Conservation (phyloP, 2,329 filamentous ascomycete species). For the Grosmannia clavigera region DNA sequence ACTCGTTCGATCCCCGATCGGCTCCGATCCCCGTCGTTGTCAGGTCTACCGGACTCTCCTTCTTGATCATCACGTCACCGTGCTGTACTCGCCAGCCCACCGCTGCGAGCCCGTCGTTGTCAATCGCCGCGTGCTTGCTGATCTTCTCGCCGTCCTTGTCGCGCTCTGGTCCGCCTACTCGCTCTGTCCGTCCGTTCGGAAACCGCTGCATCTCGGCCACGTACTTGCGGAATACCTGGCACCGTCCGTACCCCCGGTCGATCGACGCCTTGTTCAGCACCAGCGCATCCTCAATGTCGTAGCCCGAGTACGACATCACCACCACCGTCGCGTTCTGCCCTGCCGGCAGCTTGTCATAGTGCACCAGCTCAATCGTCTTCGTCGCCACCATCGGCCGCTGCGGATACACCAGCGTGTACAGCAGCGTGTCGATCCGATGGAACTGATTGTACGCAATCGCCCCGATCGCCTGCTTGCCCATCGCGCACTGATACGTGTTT, state of each 20-base stretch:
- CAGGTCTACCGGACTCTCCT: constrained; percentile 71
- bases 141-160: constrained; percentile 52
- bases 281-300: constrained; percentile 97
- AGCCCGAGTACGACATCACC: constrained; percentile 98
- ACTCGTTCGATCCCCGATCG: constrained; percentile 50
- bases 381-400: constrained; percentile 97
- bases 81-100: constrained; percentile 69
- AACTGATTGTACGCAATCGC: constrained; percentile 98
- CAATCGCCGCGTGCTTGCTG: constrained; percentile 60
- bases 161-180: constrained; percentile 48
- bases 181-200: constrained; percentile 61
- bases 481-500: constrained; percentile 98
- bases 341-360: constrained; percentile 93
- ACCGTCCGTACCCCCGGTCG: constrained; percentile 89
- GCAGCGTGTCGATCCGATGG: constrained; percentile 85
- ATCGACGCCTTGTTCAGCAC: constrained; percentile 94
- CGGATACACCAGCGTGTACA: constrained; percentile 95
- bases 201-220: constrained; percentile 79
- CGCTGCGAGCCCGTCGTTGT: constrained; percentile 76
- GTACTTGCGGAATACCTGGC: constrained; percentile 96
- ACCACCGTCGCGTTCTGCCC: constrained; percentile 96
- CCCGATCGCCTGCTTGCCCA: constrained; percentile 99
- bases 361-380: constrained; percentile 88
- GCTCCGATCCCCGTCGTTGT: constrained; percentile 58
- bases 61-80: constrained; percentile 83